A percentile compares a stretch with the other conserved stretches of the same genome.
These are phyloP conservation scores for Paraconiothyrium brasiliense DNA, from an alignment of 2,329 filamentous ascomycete species.

Conservation along the genomic window DNA sequence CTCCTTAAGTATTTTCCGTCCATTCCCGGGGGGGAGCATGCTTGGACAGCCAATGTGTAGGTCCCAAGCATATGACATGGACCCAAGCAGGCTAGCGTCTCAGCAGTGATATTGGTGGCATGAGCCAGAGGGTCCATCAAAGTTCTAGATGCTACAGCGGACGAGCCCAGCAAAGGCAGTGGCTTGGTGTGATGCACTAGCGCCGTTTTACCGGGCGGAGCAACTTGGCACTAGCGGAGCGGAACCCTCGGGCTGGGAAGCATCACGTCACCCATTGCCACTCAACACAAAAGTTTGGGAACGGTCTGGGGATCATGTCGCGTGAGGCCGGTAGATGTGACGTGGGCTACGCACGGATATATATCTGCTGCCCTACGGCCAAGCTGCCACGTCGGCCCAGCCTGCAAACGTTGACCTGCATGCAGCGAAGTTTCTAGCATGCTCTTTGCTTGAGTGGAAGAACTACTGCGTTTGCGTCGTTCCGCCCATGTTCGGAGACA, in stretches of 20 bases:
- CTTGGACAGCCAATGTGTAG: neutral
- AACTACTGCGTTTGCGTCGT: neutral
- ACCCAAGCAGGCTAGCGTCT: conserved; percentile 14
- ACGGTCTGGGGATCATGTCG: neutral
- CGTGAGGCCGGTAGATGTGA: neutral
- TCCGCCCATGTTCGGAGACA: neutral
- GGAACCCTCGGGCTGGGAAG: neutral
- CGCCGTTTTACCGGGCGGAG: conserved; percentile 9
- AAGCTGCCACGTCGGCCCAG: conserved; percentile 1
- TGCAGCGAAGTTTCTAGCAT: neutral
- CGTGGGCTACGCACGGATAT: neutral
- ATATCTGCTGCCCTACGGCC: neutral
- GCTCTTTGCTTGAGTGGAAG: neutral
- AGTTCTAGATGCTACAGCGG: conserved; percentile 2
- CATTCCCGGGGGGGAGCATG: neutral
- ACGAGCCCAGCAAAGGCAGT: neutral
- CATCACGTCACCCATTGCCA: conserved; percentile 6
- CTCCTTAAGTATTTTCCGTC: conserved; percentile 4
- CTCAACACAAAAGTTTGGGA: neutral
- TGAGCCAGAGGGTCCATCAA: neutral
- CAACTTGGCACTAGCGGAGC: conserved; percentile 14
- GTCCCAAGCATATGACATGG: conserved; percentile 18
- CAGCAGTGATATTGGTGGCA: neutral
- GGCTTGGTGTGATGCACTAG: conserved; percentile 2
- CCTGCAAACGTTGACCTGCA: neutral